Conservation (phyloP, 108 stramenopile species). For the Nitzschia palea region DNA sequence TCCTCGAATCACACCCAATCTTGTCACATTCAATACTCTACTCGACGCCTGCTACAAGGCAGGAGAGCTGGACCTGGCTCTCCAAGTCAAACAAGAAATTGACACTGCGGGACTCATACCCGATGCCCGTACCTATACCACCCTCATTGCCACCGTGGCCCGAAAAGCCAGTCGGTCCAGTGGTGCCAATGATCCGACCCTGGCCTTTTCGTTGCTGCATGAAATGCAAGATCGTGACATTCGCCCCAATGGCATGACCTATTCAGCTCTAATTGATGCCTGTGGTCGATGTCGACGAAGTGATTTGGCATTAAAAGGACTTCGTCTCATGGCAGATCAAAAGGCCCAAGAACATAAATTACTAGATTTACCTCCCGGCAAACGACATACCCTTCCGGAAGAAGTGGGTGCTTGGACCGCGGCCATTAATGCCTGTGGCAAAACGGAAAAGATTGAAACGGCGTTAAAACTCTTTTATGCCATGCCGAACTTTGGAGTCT, state of each 20-base stretch:
- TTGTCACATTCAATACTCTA: conserved; percentile 85
- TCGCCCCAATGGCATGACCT: conserved; percentile 83
- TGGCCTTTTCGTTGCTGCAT: conserved; percentile 71
- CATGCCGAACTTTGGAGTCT: conserved; percentile 73
- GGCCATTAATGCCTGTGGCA: conserved; percentile 88
- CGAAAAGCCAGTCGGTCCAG: conserved; percentile 37
- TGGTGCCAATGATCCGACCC: conserved; percentile 64
- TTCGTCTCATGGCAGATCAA: conserved; percentile 65
- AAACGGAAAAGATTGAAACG: conserved; percentile 72
- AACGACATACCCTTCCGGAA: conserved; percentile 32
- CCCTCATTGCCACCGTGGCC: conserved; percentile 81
- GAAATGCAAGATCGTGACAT: conserved; percentile 66
- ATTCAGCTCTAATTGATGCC: conserved; percentile 84
- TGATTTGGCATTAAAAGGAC: conserved; percentile 80
- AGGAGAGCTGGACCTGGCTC: conserved; percentile 68
- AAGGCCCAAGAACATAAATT: conserved; percentile 3
- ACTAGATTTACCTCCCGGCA: background rate
- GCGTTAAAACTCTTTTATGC: conserved; percentile 67
- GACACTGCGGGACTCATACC: conserved; percentile 46
- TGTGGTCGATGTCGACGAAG: conserved; percentile 68
- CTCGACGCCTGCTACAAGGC: conserved; percentile 77
- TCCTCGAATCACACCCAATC: conserved; percentile 57
- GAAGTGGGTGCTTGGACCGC: conserved; percentile 91
- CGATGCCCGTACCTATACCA: conserved; percentile 79
- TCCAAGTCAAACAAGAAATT: conserved; percentile 53